phyloP scores from a whole-genome alignment of 164 flowering plant species.

The Hamamelis virginiana region DNA sequence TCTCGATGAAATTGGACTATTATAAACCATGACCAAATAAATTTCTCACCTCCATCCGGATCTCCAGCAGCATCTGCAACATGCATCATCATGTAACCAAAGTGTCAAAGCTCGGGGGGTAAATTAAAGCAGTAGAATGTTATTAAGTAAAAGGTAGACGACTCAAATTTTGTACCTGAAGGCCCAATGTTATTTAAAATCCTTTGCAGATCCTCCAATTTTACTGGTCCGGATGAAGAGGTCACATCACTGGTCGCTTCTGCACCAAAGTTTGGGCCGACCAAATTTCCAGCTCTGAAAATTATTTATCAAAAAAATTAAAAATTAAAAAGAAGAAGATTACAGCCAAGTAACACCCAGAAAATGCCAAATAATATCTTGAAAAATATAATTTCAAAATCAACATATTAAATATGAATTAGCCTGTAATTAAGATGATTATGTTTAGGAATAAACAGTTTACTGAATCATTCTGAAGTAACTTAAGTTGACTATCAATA shows the following conservation, averaged over 20 bases:
- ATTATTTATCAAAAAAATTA: not conserved
- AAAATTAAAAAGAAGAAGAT: not conserved
- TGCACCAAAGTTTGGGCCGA: slow-evolving; percentile 48
- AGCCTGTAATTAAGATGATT: too few species aligned
- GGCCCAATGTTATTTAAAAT: slow-evolving; percentile 76
- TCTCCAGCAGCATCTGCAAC: slow-evolving; percentile 51
- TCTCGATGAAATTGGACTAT: not conserved
- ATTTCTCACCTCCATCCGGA: slow-evolving; percentile 70
- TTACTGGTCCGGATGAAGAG: slow-evolving; percentile 84
- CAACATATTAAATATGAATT: not conserved
- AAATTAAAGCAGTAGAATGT: not conserved
- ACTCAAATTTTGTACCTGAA: slow-evolving; percentile 40
- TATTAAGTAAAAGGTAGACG: not conserved
- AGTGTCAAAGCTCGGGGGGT: slow-evolving; percentile 11
- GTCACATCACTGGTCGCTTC: slow-evolving; percentile 64
- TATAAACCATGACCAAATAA: not conserved
- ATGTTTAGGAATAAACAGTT: too few species aligned
- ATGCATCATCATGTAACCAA: slow-evolving; percentile 6
- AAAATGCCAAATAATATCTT: not conserved
- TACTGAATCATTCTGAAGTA: too few species aligned
- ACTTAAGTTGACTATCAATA: too few species aligned
- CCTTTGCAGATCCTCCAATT: slow-evolving; percentile 82
- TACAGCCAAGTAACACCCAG: slow-evolving; percentile 1
- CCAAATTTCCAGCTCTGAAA: slow-evolving; percentile 69
- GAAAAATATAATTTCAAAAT: not conserved